Conservation (phyloP, 2,329 filamentous ascomycete genomes). For the Scolecobasidium constrictum region DNA sequence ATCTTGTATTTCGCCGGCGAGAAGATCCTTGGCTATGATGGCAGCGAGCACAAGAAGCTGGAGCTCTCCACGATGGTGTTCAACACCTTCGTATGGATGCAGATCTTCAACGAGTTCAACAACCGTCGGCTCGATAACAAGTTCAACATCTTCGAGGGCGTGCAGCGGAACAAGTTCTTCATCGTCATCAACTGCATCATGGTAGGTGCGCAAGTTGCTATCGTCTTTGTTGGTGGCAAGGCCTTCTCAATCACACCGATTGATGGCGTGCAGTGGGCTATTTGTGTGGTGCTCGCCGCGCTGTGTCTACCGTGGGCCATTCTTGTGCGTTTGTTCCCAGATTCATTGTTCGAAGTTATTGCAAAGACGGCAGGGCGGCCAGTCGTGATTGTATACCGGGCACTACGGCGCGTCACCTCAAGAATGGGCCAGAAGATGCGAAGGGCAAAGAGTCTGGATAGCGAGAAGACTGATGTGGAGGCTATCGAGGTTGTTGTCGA, state of each 20-base stretch:
- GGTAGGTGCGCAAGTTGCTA: conserved; percentile 80
- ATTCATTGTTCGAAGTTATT: too few species aligned
- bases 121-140: conserved; percentile 78
- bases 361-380: conserved; percentile 41
- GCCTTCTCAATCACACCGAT: conserved; percentile 68
- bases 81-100: conserved; percentile 99
- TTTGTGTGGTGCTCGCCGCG: conserved; percentile 72
- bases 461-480: too few species aligned
- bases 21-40: conserved; percentile 42
- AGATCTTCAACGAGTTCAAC: conserved; percentile 97
- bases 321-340: conserved; percentile 72
- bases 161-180: conserved; percentile 80
- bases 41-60: conserved; percentile 32
- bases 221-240: conserved; percentile 72
- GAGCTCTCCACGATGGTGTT: conserved; percentile 61
- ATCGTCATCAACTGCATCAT: conserved; percentile 75
- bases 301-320: conserved; percentile 80
- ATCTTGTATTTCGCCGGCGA: conserved; percentile 68
- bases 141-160: conserved; percentile 90
- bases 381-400: too few species aligned
- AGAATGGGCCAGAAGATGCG: too few species aligned
- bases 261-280: conserved; percentile 67
- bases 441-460: too few species aligned
- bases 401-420: too few species aligned
- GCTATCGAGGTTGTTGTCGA: too few species aligned